Base-by-base conservation (phyloP, 2,329 filamentous ascomycete genomes). In the Sclerotinia subarctica region DNA sequence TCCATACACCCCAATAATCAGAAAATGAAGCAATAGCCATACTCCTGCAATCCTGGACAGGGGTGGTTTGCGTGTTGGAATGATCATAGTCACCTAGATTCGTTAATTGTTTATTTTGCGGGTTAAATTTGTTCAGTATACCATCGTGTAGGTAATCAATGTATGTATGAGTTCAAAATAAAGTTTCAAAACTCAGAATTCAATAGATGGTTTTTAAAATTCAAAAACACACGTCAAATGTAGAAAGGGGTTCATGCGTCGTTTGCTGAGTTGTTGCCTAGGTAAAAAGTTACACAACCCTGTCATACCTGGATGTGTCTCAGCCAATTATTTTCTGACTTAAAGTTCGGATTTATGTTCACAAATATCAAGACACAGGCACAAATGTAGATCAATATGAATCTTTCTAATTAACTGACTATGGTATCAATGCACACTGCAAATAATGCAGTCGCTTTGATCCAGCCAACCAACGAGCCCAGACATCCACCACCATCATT, bases 321-420 rank as follows among this genome's bases (percentile, higher is more conserved):
- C 19, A 65, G 26, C 38, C 26, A 26, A 44, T 42, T 24, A 59
- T 51, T 21, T 51, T 24, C 58, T 15, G n/a, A 62, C 15, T 62
- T 26, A 35, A 21, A 21, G 21, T 47, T 13, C n/a, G 51, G 0
- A 66, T 38, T 4, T 15, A 49, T 19, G 26, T 32, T 38, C 29
- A 66, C 29, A 51, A 51, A 49, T 26, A 49, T 24, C 38, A 44
- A 35, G 6, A 60, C 32, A 32, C 47, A 54, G 21, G 32, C 13
- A 29, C 19, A 44, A 32, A 29, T 24, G 29, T 51, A 26, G 17
- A 21, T 59, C 32, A 66, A 66, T 59, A 60, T 60, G 64, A 66
- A 66, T 60, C 64, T 66, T 57, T 66, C 44, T 66, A 66, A 59
- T 60, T 58, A 66, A 66, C 47, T 58, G 63, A 66, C 53, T 52